phyloP scores from a whole-genome alignment of 2,329 filamentous ascomycete species.

The Penicillium sp. region DNA sequence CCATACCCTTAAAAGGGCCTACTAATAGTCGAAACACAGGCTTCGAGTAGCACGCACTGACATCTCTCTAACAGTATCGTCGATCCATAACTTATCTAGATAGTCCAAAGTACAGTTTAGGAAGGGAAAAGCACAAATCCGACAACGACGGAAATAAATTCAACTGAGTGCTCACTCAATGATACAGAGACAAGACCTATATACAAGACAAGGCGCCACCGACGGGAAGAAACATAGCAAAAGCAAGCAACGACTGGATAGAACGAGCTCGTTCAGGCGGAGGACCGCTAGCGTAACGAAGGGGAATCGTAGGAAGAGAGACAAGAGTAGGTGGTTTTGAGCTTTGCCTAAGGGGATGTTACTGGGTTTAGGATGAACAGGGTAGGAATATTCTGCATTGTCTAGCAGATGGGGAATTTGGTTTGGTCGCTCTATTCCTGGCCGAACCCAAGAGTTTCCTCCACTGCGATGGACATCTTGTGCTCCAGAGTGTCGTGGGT shows the following conservation, averaged over 20 bases:
- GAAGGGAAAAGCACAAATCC: background rate
- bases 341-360: background rate
- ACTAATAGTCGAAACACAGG: no score
- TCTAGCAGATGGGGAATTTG: background rate
- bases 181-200: slow-evolving; percentile 14
- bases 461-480: slow-evolving; percentile 94
- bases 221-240: slow-evolving; percentile 1
- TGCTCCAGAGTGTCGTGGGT: slow-evolving; percentile 76
- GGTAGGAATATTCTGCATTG: background rate
- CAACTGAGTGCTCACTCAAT: slow-evolving; percentile 10
- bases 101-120: background rate
- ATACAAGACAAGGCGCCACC: slow-evolving; percentile 14
- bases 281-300: background rate
- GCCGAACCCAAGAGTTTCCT: slow-evolving; percentile 98
- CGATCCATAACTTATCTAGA: background rate
- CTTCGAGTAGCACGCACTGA: background rate
- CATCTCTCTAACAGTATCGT: background rate
- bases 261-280: background rate
- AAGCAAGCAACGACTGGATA: slow-evolving; percentile 10
- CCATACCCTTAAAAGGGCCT: no score
- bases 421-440: slow-evolving; percentile 68
- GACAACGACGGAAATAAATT: slow-evolving; percentile 6
- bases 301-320: background rate
- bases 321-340: background rate
- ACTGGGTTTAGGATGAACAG: background rate